Conservation (phyloP, 805 yeast species). For the Cyberlindnera euphorbiiphila region DNA sequence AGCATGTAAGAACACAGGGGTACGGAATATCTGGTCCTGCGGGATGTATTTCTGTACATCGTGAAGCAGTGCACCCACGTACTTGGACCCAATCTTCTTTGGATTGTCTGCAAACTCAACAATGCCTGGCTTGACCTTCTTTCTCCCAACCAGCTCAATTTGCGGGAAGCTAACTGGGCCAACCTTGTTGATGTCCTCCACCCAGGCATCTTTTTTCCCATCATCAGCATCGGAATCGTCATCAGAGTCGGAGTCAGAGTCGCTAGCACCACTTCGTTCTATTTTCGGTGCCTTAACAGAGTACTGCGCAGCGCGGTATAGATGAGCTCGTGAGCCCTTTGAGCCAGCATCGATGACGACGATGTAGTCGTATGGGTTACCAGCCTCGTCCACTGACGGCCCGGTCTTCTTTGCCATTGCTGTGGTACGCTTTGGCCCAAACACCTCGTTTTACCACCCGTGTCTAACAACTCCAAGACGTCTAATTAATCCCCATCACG, state of each 20-base stretch:
- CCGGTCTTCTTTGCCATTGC: slow-evolving; percentile 10
- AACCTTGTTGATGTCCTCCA: slow-evolving; percentile 6
- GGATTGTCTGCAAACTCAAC: slow-evolving; percentile 46
- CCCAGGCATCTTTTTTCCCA: background rate
- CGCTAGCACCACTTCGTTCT: too few relatives aligned
- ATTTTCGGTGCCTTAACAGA: background rate
- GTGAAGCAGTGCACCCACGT: slow-evolving; percentile 45
- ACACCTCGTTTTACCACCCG: background rate
- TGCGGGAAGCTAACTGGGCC: slow-evolving; percentile 11
- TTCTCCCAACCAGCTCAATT: slow-evolving; percentile 19
- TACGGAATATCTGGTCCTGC: slow-evolving; percentile 51
- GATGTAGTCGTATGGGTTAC: slow-evolving; percentile 55
- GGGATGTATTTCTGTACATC: slow-evolving; percentile 53
- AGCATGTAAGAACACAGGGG: slow-evolving; percentile 67
- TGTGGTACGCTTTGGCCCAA: too few relatives aligned
- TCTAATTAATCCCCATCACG: too few relatives aligned
- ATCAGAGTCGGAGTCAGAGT: slow-evolving; percentile 11
- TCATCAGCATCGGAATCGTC: slow-evolving; percentile 3
- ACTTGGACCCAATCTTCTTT: slow-evolving; percentile 48
- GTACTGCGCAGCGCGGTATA: slow-evolving; percentile 36
- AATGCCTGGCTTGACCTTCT: slow-evolving; percentile 49
- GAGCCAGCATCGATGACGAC: slow-evolving; percentile 65
- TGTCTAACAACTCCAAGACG: too few relatives aligned
- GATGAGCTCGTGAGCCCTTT: slow-evolving; percentile 57
- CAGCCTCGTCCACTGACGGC: slow-evolving; percentile 33